phyloP scores from a whole-genome alignment of 164 flowering plant genomes.

The Piper betle region DNA sequence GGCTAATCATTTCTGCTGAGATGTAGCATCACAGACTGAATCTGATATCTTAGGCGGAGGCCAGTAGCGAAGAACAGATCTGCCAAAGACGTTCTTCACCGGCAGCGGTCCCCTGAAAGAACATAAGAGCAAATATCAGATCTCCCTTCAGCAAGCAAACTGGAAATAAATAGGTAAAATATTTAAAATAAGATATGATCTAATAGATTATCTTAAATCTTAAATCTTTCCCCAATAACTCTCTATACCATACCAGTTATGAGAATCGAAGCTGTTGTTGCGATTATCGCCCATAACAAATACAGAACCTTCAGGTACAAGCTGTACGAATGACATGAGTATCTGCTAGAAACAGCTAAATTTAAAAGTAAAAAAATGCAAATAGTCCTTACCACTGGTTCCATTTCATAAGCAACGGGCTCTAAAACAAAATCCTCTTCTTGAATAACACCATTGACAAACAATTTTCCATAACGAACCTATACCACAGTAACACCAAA shows the following conservation, averaged over 20 bases:
- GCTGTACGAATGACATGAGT: constrained; percentile 26
- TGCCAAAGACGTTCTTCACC: constrained; percentile 63
- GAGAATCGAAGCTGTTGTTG: constrained; percentile 91
- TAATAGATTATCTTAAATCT: too few species aligned
- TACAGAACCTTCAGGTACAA: constrained; percentile 89
- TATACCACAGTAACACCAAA: constrained; percentile 7
- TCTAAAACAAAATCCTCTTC: constrained; percentile 79
- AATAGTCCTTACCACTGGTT: constrained; percentile 34
- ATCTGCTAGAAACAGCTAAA: not conserved
- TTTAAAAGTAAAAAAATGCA: not conserved
- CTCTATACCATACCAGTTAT: constrained; percentile 48
- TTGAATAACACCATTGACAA: constrained; percentile 63
- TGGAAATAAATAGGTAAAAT: not conserved
- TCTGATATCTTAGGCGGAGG: constrained; percentile 65
- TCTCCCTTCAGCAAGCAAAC: not conserved
- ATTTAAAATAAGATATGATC: not conserved
- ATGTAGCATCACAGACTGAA: constrained; percentile 24
- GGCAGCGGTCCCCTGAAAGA: constrained; percentile 95
- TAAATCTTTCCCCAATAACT: not conserved
- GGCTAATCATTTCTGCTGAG: constrained; percentile 18
- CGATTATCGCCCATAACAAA: constrained; percentile 98
- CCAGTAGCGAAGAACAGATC: constrained; percentile 91
- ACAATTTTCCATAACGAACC: constrained; percentile 73
- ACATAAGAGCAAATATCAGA: not conserved
- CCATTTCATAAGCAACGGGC: constrained; percentile 83